These are phyloP conservation scores for Talaromyces sp. DNA, from an alignment of 2,329 filamentous ascomycete species.

Conservation along the genomic window DNA sequence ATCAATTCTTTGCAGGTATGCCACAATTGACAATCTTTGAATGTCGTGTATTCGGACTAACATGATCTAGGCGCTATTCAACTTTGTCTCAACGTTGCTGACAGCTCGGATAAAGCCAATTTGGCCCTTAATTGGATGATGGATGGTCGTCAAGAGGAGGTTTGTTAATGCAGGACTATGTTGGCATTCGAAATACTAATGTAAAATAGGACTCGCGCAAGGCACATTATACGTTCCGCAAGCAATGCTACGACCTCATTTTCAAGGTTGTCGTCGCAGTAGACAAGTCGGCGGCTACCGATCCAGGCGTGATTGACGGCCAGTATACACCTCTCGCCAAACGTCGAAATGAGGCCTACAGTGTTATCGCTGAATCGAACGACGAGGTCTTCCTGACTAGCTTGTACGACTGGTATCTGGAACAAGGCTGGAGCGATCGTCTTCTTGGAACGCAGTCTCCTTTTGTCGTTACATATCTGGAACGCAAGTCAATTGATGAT, in stretches of 20 bases:
- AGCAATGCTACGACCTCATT: constrained; percentile 79
- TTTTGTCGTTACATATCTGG: constrained; percentile 80
- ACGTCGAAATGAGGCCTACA: constrained; percentile 81
- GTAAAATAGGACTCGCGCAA: constrained; percentile 59
- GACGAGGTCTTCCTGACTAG: constrained; percentile 95
- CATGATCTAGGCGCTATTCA: constrained; percentile 64
- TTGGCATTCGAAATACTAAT: background rate
- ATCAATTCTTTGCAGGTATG: constrained; percentile 78
- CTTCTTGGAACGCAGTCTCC: constrained; percentile 78
- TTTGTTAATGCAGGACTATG: constrained; percentile 22
- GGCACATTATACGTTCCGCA: constrained; percentile 63
- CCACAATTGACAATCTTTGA: background rate
- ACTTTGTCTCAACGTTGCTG: constrained; percentile 75
- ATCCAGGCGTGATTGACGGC: constrained; percentile 72
- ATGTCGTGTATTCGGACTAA: background rate
- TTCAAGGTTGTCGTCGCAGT: constrained; percentile 74
- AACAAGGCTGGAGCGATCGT: constrained; percentile 76
- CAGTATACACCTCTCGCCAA: constrained; percentile 69
- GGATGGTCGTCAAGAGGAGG: constrained; percentile 65
- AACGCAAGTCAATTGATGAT: constrained; percentile 66
- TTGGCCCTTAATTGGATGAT: constrained; percentile 79
- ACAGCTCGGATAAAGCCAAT: constrained; percentile 81
- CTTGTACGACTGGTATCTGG: constrained; percentile 96
- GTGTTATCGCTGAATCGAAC: constrained; percentile 77
- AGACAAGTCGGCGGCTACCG: constrained; percentile 62